phyloP scores from a whole-genome alignment of 305 asterid genomes.

The Fraxinus dipetala region DNA sequence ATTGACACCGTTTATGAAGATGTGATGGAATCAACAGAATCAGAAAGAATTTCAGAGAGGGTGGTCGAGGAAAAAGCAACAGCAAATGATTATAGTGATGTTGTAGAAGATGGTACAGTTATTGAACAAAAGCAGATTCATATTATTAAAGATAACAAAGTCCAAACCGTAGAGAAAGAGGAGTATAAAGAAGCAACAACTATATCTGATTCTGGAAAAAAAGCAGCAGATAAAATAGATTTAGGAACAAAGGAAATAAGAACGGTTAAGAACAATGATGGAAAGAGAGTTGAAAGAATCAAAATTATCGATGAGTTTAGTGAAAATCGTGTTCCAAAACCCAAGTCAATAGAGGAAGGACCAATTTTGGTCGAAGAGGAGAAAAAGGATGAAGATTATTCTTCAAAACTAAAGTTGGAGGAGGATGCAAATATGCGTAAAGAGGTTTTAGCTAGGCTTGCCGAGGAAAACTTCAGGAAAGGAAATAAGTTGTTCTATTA shows the following conservation, averaged over 20 bases:
- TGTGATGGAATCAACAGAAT: slow-evolving; percentile 27
- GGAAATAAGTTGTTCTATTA: slow-evolving; percentile 67
- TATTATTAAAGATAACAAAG: slow-evolving; percentile 20
- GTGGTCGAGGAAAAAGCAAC: slow-evolving; percentile 25
- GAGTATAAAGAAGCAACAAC: slow-evolving; percentile 15
- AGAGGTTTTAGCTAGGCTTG: slow-evolving; percentile 61
- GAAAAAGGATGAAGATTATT: slow-evolving; percentile 31
- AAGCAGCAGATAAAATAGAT: slow-evolving; percentile 17
- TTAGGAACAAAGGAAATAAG: slow-evolving; percentile 15
- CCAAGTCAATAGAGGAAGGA: slow-evolving; percentile 31
- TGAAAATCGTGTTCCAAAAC: slow-evolving; percentile 24
- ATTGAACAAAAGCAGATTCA: slow-evolving; percentile 22
- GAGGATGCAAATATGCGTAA: slow-evolving; percentile 46
- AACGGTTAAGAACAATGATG: slow-evolving; percentile 5
- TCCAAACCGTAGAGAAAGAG: slow-evolving; percentile 27
- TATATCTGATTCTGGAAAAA: slow-evolving; percentile 15
- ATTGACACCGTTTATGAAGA: slow-evolving; percentile 14
- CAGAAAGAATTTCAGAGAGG: slow-evolving; percentile 23
- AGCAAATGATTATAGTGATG: slow-evolving; percentile 22
- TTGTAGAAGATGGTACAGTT: slow-evolving; percentile 20
- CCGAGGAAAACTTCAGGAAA: slow-evolving; percentile 56
- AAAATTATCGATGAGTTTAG: slow-evolving; percentile 14
- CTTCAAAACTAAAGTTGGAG: slow-evolving; percentile 59
- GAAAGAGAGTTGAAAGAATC: slow-evolving; percentile 22
- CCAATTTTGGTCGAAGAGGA: slow-evolving; percentile 21